Evolutionary conservation across 441 rosid genomes (phyloP).

Genomic region (Flueggea neowawraea): DNA sequence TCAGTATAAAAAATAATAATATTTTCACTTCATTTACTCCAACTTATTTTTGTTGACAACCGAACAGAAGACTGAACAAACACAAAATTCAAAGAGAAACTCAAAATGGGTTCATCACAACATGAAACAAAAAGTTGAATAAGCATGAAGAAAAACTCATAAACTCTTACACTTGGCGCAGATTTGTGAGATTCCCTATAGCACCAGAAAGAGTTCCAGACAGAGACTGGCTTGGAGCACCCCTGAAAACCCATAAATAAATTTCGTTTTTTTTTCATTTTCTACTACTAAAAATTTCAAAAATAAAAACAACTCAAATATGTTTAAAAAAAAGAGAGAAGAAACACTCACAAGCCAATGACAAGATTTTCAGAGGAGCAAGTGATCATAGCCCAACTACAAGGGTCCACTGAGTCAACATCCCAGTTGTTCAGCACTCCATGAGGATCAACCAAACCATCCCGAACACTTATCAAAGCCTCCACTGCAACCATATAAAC

Average conservation of each 20-base stretch:
- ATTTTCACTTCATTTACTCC: too few relatives aligned
- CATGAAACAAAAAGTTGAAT: background rate
- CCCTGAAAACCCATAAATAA: slow-evolving; percentile 40
- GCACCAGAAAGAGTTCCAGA: slow-evolving; percentile 71
- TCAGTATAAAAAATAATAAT: too few relatives aligned
- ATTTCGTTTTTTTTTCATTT: background rate
- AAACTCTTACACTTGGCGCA: slow-evolving; percentile 72
- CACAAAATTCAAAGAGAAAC: slow-evolving; percentile 1
- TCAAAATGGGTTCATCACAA: background rate
- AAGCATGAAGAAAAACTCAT: background rate
- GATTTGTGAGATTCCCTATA: slow-evolving; percentile 79
- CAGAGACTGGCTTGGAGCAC: slow-evolving; percentile 87
- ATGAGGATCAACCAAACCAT: slow-evolving; percentile 60
- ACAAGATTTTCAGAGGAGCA: slow-evolving; percentile 81
- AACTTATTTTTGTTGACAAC: background rate
- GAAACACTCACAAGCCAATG: slow-evolving; percentile 55
- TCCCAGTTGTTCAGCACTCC: slow-evolving; percentile 92
- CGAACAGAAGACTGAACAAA: slow-evolving; percentile 3
- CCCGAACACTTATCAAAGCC: slow-evolving; percentile 61
- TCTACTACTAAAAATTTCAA: background rate
- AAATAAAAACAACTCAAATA: background rate
- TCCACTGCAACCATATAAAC: slow-evolving; percentile 42
- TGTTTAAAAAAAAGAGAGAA: background rate
- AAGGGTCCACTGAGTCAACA: slow-evolving; percentile 90
- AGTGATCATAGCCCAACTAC: slow-evolving; percentile 94